phyloP scores from a whole-genome alignment of 768 basidiomycete genomes.

The Lactarius pseudohatsudake region DNA sequence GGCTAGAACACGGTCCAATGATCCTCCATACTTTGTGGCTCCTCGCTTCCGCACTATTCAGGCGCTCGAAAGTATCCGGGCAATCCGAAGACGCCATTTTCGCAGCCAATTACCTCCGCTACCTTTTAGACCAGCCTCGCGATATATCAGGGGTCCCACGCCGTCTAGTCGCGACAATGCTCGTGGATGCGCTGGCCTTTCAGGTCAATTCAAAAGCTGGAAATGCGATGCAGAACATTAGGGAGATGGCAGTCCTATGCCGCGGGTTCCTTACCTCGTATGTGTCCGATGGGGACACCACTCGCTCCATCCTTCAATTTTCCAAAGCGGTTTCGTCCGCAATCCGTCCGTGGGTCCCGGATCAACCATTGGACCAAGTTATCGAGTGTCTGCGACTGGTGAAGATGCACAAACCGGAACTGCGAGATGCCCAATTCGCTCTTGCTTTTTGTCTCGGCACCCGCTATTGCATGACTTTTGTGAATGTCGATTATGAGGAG shows the following conservation, averaged over 20 bases:
- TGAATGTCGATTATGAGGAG: neutral
- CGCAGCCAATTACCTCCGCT: neutral
- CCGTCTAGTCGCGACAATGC: neutral
- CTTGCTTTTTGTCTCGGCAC: neutral
- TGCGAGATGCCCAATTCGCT: neutral
- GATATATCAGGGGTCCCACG: neutral
- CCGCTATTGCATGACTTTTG: neutral
- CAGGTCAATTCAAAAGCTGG: neutral
- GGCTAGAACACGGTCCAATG: neutral
- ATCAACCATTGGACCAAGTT: neutral
- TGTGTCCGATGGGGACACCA: neutral
- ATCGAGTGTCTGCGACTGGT: neutral
- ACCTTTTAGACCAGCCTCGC: neutral
- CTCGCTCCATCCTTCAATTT: neutral
- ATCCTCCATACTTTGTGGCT: neutral
- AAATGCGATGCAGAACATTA: neutral
- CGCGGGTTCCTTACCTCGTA: neutral
- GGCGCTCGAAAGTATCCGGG: neutral
- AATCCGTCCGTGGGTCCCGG: neutral
- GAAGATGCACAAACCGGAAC: neutral
- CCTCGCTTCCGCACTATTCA: neutral
- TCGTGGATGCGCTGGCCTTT: neutral
- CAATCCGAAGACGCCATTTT: neutral
- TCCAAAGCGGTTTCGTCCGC: neutral
- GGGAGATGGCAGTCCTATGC: neutral